Evolutionary conservation across 2,329 filamentous ascomycete genomes (phyloP).

Genomic region (Alternaria postmessia): DNA sequence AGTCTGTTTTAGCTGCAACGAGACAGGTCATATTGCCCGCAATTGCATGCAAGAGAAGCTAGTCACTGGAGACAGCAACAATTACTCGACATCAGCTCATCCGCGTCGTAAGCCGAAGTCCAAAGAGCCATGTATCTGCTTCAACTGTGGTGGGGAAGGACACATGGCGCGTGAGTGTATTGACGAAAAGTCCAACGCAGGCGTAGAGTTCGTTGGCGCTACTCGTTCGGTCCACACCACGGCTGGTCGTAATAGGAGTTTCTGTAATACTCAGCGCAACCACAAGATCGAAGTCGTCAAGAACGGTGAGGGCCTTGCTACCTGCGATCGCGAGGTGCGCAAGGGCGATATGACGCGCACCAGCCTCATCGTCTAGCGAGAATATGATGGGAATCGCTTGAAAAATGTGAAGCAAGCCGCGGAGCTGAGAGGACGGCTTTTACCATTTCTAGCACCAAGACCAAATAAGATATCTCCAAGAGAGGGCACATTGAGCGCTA

Average conservation of each 20-base stretch:
- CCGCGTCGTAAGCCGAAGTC: background rate
- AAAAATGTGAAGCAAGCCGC: background rate
- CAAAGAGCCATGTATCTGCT: slow-evolving; percentile 16
- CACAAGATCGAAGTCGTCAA: slow-evolving; percentile 8
- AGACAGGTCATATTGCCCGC: slow-evolving; percentile 9
- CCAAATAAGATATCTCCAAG: background rate
- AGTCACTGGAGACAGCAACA: background rate
- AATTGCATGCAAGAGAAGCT: slow-evolving; percentile 9
- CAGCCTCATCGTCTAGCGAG: slow-evolving; percentile 18
- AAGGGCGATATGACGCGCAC: slow-evolving; percentile 23
- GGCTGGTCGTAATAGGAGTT: slow-evolving; percentile 8
- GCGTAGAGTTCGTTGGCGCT: background rate
- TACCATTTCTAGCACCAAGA: background rate
- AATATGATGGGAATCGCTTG: background rate
- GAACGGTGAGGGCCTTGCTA: slow-evolving; percentile 25
- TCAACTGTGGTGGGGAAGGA: slow-evolving; percentile 19
- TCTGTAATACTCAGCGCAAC: slow-evolving; percentile 8
- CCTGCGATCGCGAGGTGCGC: slow-evolving; percentile 25
- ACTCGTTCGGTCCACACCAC: background rate
- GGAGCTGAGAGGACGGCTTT: background rate
- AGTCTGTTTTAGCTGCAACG: slow-evolving; percentile 12
- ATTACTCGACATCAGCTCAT: background rate
- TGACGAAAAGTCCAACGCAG: background rate
- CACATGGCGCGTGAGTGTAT: slow-evolving; percentile 18
- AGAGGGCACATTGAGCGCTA: background rate